Evolutionary conservation across 2,329 filamentous ascomycete genomes (phyloP).

Genomic region (Leptosphaerulina australis): DNA sequence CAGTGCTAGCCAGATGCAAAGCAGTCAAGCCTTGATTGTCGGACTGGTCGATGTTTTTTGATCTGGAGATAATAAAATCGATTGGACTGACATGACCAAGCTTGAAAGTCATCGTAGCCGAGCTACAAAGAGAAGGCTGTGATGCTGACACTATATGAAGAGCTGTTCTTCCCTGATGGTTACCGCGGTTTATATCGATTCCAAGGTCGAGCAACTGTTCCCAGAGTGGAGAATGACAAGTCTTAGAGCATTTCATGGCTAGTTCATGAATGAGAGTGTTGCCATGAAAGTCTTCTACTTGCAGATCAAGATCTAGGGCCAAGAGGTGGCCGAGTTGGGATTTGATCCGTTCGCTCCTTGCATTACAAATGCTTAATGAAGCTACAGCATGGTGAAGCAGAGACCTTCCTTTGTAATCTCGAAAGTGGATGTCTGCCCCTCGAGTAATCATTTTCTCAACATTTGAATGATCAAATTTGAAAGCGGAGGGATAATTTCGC

Average conservation of each 20-base stretch:
- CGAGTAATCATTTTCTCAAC: neutral
- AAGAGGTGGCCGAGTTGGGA: no score
- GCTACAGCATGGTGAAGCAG: constrained; percentile 12
- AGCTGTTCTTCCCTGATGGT: neutral
- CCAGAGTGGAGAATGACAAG: neutral
- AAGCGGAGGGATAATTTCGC: neutral
- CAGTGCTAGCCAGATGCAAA: constrained; percentile 22
- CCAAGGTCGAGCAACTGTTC: neutral
- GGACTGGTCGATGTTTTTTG: neutral
- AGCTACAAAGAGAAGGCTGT: no score
- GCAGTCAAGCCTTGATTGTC: constrained; percentile 16
- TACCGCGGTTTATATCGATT: neutral
- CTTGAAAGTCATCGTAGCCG: neutral
- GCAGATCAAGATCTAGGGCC: neutral
- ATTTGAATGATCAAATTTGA: neutral
- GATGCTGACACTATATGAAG: neutral
- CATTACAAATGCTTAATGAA: no score
- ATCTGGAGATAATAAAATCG: neutral
- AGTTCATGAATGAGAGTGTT: neutral
- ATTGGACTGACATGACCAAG: neutral
- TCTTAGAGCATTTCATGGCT: no score
- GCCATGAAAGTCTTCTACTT: neutral
- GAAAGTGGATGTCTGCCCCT: constrained; percentile 5
- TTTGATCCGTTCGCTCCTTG: no score
- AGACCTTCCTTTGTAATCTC: constrained; percentile 5